Percentiles rank a stretch among this genome's conserved stretches.
These are phyloP conservation scores for Ustilago loliicola DNA, from an alignment of 1,284 basidiomycete genomes.

Conservation along the genomic window DNA sequence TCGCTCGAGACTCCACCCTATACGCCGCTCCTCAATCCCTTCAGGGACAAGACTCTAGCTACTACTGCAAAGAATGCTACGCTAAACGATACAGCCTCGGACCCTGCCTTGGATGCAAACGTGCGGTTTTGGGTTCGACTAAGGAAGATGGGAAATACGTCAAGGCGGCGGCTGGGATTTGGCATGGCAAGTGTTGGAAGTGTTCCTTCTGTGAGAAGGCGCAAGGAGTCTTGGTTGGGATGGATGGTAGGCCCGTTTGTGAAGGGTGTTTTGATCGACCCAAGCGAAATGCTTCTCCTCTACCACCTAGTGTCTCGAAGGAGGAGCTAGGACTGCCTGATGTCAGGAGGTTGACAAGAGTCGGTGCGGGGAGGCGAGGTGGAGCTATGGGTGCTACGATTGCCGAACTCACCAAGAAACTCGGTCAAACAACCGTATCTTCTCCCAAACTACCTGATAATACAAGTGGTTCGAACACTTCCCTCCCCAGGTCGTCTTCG, in stretches of 20 bases:
- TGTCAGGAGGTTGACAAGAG: slow-evolving; percentile 22
- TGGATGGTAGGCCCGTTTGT: slow-evolving; percentile 57
- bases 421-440: slow-evolving; percentile 30
- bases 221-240: slow-evolving; percentile 52
- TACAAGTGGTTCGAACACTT: slow-evolving; percentile 15
- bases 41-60: slow-evolving; percentile 14
- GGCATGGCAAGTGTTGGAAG: slow-evolving; percentile 61
- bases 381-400: slow-evolving; percentile 62
- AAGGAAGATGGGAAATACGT: slow-evolving; percentile 64
- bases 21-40: slow-evolving; percentile 51
- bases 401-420: slow-evolving; percentile 56
- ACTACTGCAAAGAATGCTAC: slow-evolving; percentile 59
- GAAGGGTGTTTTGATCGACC: slow-evolving; percentile 56
- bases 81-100: slow-evolving; percentile 51
- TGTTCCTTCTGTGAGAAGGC: slow-evolving; percentile 43
- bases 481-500: slow-evolving; percentile 4
- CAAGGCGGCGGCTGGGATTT: slow-evolving; percentile 45
- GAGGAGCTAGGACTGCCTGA: slow-evolving; percentile 9
- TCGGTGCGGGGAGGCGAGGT: slow-evolving; percentile 19
- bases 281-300: background rate
- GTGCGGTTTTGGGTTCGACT: slow-evolving; percentile 55
- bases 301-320: background rate
- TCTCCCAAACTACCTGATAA: background rate
- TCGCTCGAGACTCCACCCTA: slow-evolving; percentile 61
- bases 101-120: slow-evolving; percentile 35